Base-by-base conservation (phyloP, 441 rosid species). In the Croton laevigatus region DNA sequence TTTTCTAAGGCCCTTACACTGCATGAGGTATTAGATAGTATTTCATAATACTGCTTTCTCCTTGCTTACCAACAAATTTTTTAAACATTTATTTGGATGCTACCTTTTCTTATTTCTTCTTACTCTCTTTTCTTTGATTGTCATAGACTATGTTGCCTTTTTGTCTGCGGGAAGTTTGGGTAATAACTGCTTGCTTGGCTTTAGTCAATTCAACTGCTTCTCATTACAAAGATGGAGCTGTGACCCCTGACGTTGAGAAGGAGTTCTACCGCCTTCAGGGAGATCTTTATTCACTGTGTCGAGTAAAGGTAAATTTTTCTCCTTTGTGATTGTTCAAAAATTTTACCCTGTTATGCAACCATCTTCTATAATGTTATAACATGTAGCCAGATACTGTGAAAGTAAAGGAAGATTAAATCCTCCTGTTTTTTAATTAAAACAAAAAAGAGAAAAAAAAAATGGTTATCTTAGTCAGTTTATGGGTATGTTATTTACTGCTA, bases 161-260 rank as follows among this genome's bases (percentile, higher is more conserved):
- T 81, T 96, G 97, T 70, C 81, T 85, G 87, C 89, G 97, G 62
- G 98, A 96, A 86, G 96, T 96, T 61, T 96, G 98, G 99, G 96
- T 93, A 66, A 84, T 89, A 69, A 96, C 96, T 74, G 98, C 97
- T 62, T 93, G 98, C 82, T 79, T 85, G 80, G 89, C 93, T 72
- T 75, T 93, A 80, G 79, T 91, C 55, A 76, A 78, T 57, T 94
- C 93, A 65, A 90, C 94, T 74, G 78, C 87, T 75, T 90, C 97
- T 78, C 83, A 82, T 60, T 88, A 89, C 76, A 79, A 79, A 62
- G 90, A 83, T 65, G 92, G 96, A 74, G 81, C 68, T 69, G 90
- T 80, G 17, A 76, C 93, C 72, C 81, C 86, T 73, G 98, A 96
- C 78, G 76, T 87, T 58, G 97, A 96, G 75, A 96, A 90, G 84